Conservation (phyloP, 2,329 filamentous ascomycete species). For the Arthrobotrys sphaeroides region DNA sequence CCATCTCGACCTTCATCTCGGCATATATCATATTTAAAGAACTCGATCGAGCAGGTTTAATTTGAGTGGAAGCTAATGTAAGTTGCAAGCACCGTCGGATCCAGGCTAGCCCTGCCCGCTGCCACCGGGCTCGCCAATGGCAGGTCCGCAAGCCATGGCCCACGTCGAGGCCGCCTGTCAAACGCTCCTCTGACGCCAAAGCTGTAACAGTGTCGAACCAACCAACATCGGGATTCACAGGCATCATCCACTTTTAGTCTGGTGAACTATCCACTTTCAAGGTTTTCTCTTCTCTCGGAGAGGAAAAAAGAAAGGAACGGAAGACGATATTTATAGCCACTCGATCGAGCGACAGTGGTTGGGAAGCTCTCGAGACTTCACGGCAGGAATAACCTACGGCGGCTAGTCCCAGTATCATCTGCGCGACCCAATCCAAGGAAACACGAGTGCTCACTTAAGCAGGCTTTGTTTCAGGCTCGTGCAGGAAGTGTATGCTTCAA, state of each 20-base stretch:
- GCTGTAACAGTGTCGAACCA: constrained; percentile 40
- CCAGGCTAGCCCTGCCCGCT: constrained; percentile 8
- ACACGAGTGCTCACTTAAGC: too few species aligned
- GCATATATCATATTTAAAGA: too few species aligned
- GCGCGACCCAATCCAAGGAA: background rate
- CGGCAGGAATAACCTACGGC: constrained; percentile 16
- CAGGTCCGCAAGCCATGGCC: background rate
- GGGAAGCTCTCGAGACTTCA: background rate
- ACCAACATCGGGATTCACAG: constrained; percentile 11
- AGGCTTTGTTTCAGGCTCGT: constrained; percentile 17
- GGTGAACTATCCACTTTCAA: too few species aligned
- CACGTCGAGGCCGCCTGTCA: constrained; percentile 27
- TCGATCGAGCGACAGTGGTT: background rate
- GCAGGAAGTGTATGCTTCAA: background rate
- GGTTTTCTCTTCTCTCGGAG: background rate
- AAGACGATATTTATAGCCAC: constrained; percentile 30
- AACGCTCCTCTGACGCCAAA: constrained; percentile 44
- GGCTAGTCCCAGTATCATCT: background rate
- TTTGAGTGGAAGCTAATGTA: background rate
- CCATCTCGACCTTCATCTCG: background rate
- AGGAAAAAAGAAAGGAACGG: background rate
- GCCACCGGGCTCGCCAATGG: constrained; percentile 42
- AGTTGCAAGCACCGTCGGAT: background rate
- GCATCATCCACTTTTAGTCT: constrained; percentile 5
- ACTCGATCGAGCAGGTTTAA: too few species aligned